Evolutionary conservation across 345 rosid genomes (phyloP).

Genomic region (Turritis glabra): DNA sequence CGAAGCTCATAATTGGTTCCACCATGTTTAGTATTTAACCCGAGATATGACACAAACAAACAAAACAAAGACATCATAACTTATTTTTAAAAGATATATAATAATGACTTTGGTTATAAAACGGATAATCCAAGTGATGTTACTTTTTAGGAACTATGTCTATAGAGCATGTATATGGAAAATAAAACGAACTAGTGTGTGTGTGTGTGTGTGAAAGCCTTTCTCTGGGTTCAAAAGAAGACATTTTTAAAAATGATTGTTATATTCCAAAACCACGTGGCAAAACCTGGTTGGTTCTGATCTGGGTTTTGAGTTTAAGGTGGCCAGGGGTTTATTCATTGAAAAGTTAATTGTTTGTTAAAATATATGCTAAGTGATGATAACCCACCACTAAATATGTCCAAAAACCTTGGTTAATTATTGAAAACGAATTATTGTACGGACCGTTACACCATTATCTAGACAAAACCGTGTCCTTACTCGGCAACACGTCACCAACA

Average conservation of each 20-base stretch:
- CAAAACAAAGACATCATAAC: slow-evolving; percentile 23
- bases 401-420: slow-evolving; percentile 30
- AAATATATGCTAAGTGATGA: slow-evolving; percentile 32
- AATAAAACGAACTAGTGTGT: slow-evolving; percentile 9
- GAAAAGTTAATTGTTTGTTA: slow-evolving; percentile 26
- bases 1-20: slow-evolving; percentile 72
- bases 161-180: slow-evolving; percentile 65
- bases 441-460: slow-evolving; percentile 26
- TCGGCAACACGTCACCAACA: slow-evolving; percentile 28
- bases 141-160: slow-evolving; percentile 58
- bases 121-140: slow-evolving; percentile 42
- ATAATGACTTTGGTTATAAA: slow-evolving; percentile 31
- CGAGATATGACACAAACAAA: slow-evolving; percentile 31
- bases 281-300: slow-evolving; percentile 32
- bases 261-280: slow-evolving; percentile 47
- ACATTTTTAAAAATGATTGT: slow-evolving; percentile 5
- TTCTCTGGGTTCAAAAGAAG: slow-evolving; percentile 1
- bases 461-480: slow-evolving; percentile 30
- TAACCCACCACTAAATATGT: slow-evolving; percentile 34
- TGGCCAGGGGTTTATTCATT: slow-evolving; percentile 39
- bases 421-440: slow-evolving; percentile 29
- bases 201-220: slow-evolving; percentile 6
- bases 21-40: slow-evolving; percentile 47
- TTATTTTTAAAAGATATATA: slow-evolving; percentile 1
- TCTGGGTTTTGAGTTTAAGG: slow-evolving; percentile 42